A percentile compares a stretch with the other conserved stretches of the same genome.
phyloP scores from a whole-genome alignment of 2,329 filamentous ascomycete species.

The Ophiostoma populinum region DNA sequence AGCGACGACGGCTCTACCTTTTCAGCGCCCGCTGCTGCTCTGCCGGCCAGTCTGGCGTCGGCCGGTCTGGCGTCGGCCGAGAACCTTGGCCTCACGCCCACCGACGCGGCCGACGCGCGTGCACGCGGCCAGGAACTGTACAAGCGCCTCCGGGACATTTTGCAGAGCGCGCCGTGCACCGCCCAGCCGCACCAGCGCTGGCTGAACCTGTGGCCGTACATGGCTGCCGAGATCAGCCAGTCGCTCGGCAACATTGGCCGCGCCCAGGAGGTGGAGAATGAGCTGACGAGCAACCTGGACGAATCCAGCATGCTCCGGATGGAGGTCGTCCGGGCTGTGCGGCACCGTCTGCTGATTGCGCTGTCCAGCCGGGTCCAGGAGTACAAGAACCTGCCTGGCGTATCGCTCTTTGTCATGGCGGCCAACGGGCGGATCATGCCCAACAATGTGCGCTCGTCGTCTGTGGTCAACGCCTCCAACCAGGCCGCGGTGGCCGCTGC shows the following conservation, averaged over 20 bases:
- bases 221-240: conserved; percentile 43
- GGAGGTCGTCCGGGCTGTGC: conserved; percentile 32
- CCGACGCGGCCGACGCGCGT: conserved; percentile 23
- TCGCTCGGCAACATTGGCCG: conserved; percentile 14
- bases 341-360: conserved; percentile 29
- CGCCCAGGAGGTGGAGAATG: conserved; percentile 7
- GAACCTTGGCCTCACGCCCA: no score
- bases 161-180: conserved; percentile 31
- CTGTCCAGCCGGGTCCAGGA: conserved; percentile 32
- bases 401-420: conserved; percentile 36
- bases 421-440: conserved; percentile 33
- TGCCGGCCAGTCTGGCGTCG: no score
- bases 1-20: conserved; percentile 30
- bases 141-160: conserved; percentile 33
- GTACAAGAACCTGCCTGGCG: conserved; percentile 33
- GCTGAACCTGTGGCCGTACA: conserved; percentile 32
- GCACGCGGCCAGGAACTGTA: conserved; percentile 31
- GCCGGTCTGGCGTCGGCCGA: no score
- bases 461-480: no score
- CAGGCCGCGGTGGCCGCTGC: conserved; percentile 14
- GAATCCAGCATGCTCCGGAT: conserved; percentile 11
- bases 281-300: conserved; percentile 5
- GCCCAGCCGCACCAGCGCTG: conserved; percentile 28
- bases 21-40: no score
- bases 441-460: no score